Percentiles rank a stretch among this genome's conserved stretches.
Conservation (phyloP, 2,329 filamentous ascomycete genomes). For the Aspergillus cejpii region DNA sequence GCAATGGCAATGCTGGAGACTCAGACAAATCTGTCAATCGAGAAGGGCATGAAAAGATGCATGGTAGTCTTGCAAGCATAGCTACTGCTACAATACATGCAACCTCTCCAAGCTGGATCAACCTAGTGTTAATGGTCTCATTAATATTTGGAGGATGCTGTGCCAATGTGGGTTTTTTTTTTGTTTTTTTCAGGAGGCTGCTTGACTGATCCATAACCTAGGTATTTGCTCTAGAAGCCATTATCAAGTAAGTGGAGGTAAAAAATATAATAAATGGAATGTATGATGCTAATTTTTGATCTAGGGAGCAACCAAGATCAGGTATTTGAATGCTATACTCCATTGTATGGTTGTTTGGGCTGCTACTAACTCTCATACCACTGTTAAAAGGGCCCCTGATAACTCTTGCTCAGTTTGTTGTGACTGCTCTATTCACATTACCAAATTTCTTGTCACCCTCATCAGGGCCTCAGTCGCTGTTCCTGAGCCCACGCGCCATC, state of each 20-base stretch:
- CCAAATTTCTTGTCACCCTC: constrained; percentile 65
- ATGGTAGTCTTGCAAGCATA: constrained; percentile 12
- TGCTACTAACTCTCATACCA: background rate
- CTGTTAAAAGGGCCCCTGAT: constrained; percentile 61
- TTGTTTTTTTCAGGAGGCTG: constrained; percentile 3
- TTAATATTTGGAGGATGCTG: constrained; percentile 96
- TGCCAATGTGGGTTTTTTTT: constrained; percentile 63
- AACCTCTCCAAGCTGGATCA: constrained; percentile 54
- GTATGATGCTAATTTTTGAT: constrained; percentile 10
- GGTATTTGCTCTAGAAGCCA: constrained; percentile 94
- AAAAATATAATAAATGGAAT: background rate
- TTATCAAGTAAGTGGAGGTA: constrained; percentile 73
- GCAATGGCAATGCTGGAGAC: background rate
- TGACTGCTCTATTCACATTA: constrained; percentile 72
- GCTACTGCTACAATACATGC: constrained; percentile 27
- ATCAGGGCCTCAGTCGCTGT: constrained; percentile 57
- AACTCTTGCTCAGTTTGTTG: constrained; percentile 82
- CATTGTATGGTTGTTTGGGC: constrained; percentile 1
- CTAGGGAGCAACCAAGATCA: constrained; percentile 72
- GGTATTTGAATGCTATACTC: constrained; percentile 47
- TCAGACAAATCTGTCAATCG: background rate
- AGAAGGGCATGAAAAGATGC: constrained; percentile 1
- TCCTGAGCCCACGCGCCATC: constrained; percentile 68
- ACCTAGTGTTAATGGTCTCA: constrained; percentile 61
- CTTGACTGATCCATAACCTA: constrained; percentile 36